phyloP scores from a whole-genome alignment of 2,329 filamentous ascomycete genomes.

The Trichophyton equinum region DNA sequence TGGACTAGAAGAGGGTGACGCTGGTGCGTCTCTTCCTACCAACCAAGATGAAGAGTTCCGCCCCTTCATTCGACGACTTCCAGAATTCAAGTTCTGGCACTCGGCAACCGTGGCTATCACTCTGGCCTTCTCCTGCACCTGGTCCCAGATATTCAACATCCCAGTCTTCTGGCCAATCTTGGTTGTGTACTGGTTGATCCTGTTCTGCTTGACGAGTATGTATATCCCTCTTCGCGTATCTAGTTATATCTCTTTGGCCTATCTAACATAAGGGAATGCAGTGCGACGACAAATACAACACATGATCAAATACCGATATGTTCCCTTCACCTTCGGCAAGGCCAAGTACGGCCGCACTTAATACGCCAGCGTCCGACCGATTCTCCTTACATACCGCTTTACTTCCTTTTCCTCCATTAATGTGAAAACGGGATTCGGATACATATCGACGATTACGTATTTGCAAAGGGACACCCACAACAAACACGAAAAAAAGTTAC shows the following conservation, averaged over 20 bases:
- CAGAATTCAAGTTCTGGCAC: constrained; percentile 99
- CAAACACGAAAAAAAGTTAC: neutral
- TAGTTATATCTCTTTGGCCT: neutral
- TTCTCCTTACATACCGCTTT: neutral
- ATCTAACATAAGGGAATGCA: constrained; percentile 25
- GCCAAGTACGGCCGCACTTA: constrained; percentile 48
- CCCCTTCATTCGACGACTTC: constrained; percentile 87
- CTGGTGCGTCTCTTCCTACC: constrained; percentile 60
- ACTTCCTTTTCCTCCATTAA: neutral
- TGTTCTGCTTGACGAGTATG: constrained; percentile 90
- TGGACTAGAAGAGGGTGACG: constrained; percentile 86
- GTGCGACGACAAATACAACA: constrained; percentile 99
- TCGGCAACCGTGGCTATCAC: constrained; percentile 75
- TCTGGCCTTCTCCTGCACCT: constrained; percentile 77
- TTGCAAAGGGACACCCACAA: neutral
- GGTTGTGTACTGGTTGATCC: constrained; percentile 96
- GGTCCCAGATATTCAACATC: constrained; percentile 89
- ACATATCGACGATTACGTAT: constrained; percentile 1
- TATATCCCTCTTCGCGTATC: neutral
- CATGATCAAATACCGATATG: constrained; percentile 99
- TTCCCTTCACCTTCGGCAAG: constrained; percentile 88
- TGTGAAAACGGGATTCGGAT: neutral
- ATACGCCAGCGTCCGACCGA: neutral
- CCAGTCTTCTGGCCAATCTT: constrained; percentile 98
- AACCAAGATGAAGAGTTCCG: constrained; percentile 97